These are phyloP conservation scores for Taiozyma sp. DNA, from an alignment of 1,139 yeast genomes.

Conservation along the genomic window DNA sequence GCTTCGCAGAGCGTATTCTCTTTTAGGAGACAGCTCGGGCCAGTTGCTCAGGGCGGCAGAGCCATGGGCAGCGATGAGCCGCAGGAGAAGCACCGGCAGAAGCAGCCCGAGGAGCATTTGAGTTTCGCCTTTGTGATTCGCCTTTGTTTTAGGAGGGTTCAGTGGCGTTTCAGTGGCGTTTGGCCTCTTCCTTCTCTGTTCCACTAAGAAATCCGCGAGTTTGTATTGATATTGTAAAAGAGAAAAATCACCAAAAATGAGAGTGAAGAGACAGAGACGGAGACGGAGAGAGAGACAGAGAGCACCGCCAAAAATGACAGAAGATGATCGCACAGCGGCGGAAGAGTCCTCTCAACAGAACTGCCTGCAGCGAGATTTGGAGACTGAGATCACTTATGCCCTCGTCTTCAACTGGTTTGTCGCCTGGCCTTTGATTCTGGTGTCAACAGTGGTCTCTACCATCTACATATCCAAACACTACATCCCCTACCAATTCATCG, in stretches of 20 bases:
- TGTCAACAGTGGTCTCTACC: slow-evolving; percentile 11
- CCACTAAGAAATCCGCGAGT: too few species aligned
- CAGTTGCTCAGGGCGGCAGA: slow-evolving; percentile 6
- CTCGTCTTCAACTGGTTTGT: slow-evolving; percentile 23
- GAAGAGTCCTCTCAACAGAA: background rate
- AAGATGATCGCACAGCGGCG: background rate
- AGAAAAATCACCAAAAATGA: background rate
- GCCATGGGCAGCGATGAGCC: background rate
- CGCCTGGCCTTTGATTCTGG: slow-evolving; percentile 13
- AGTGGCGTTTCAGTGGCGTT: too few species aligned
- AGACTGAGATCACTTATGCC: slow-evolving; percentile 20
- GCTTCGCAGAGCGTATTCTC: slow-evolving; percentile 43
- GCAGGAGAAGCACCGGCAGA: background rate
- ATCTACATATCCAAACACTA: slow-evolving; percentile 13
- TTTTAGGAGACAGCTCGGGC: slow-evolving; percentile 21
- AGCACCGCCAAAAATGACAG: background rate
- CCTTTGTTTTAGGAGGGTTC: background rate
- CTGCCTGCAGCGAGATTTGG: slow-evolving; percentile 14
- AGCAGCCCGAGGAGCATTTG: background rate
- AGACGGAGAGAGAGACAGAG: too few species aligned
- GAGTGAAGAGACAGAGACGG: background rate
- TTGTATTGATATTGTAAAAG: background rate
- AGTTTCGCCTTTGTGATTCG: background rate
- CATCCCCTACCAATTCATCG: slow-evolving; percentile 31
- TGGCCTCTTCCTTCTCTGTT: too few species aligned